A percentile compares a stretch with the other conserved stretches of the same genome.
Conservation (phyloP, 148 eudicot genomes). For the Selenicereus undatus region DNA sequence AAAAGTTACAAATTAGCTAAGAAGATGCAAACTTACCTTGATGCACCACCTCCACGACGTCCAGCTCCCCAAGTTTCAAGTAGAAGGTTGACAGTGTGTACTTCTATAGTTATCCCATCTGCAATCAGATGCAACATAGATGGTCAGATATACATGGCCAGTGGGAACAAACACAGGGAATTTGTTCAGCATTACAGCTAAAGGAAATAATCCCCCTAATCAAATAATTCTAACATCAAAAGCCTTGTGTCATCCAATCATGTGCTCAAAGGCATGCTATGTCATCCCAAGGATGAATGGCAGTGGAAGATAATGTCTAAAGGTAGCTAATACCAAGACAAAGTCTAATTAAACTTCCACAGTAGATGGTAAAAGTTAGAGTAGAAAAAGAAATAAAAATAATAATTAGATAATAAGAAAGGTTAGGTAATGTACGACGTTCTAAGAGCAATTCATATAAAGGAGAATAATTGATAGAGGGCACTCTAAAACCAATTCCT, state of each 20-base stretch:
- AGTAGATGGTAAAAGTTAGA: not conserved
- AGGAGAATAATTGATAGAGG: no score
- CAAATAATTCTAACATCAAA: not conserved
- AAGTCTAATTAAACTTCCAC: not conserved
- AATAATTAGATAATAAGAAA: not conserved
- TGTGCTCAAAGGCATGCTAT: not conserved
- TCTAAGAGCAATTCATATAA: no score
- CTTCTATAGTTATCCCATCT: slow-evolving; percentile 96
- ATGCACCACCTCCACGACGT: slow-evolving; percentile 66
- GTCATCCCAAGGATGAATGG: no score
- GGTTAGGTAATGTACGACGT: not conserved
- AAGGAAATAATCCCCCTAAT: not conserved
- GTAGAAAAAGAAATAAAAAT: not conserved
- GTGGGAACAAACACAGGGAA: not conserved
- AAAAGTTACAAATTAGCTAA: not conserved
- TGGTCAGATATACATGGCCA: slow-evolving; percentile 25
- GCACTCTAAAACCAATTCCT: no score
- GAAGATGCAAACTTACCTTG: slow-evolving; percentile 47
- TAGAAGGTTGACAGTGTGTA: slow-evolving; percentile 75
- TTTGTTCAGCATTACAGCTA: not conserved
- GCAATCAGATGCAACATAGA: slow-evolving; percentile 66
- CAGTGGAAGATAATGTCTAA: not conserved
- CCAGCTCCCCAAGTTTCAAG: slow-evolving; percentile 95
- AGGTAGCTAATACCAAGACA: not conserved
- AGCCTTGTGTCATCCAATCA: not conserved